Evolutionary conservation across 306 rosid species (phyloP), one percentile per base, ranked within the genome.

Genomic region (Vigna reflexopilosa): DNA sequence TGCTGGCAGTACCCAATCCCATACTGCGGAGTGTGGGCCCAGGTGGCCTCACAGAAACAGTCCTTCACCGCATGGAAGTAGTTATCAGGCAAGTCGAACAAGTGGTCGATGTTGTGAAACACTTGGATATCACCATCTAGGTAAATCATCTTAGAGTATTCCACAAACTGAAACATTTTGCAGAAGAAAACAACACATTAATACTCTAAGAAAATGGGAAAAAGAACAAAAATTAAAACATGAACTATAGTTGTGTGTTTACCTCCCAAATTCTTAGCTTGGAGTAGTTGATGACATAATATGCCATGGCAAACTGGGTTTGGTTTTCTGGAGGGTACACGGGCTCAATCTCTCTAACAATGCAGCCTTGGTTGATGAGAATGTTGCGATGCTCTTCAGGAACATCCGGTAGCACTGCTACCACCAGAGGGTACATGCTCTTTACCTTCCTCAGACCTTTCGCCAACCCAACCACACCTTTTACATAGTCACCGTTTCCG

Each of bases 241-340:
- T 9, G 9, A 51, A 15, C 1, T 16, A 50, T 5, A 15, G 5
- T 1, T 5, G 3, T 22, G 24, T 11, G 19, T 42, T 2, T 87
- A 90, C 98, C 94, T 93, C 94, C 98, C 98, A 94, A 36, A 94
- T 92, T 14, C 96, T 93, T 1, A 94, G 91, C 73, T 94, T 94
- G 81, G 97, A 89, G 86, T 94, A 94, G 56, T 94, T 94, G 91
- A 92, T 92, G 77, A 92, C 98, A 56, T 94, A 94, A 72, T 90
- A 92, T 0, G 97, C 84, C 97, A 90, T 90, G n/a, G 97, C 97
- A 2, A 88, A 94, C 28, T 87, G 86, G 15, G 98, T 92, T 12
- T 92, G 96, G 19, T 89, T 92, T 56, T 86, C 61, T 0, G 97
- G 97, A 0, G 98, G 98, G 65, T 92, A 59, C 1, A 94, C 87